A percentile compares a stretch with the other conserved stretches of the same genome.
These are phyloP conservation scores for Coemansia sp. DNA, from an alignment of 192 early-diverging fungal species.

Conservation along the genomic window DNA sequence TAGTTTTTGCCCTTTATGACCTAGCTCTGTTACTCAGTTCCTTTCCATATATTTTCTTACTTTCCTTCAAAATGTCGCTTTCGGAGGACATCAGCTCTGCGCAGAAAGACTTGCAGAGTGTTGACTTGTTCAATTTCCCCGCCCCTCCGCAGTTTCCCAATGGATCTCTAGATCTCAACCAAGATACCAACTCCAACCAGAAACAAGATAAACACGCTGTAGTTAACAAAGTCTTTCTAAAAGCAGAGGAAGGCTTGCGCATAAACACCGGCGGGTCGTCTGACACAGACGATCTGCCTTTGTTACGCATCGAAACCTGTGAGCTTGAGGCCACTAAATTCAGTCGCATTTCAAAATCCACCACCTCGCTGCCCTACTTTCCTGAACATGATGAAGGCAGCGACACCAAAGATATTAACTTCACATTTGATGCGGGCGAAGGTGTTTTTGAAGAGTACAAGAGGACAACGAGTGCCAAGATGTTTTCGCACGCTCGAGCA, in stretches of 20 bases:
- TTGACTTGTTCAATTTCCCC: conserved; percentile 38
- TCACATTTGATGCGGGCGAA: neutral
- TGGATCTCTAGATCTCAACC: neutral
- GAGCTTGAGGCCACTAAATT: neutral
- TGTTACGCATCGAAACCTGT: neutral
- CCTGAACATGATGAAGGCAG: neutral
- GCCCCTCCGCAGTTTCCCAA: conserved; percentile 19
- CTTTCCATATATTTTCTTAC: neutral
- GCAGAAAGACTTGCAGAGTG: neutral
- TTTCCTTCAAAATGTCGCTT: conserved; percentile 3
- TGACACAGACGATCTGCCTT: no score
- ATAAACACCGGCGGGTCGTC: neutral
- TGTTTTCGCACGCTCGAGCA: conserved; percentile 10
- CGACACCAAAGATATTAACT: neutral
- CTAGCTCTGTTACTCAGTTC: no score
- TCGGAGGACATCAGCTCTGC: neutral
- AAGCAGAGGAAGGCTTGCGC: neutral
- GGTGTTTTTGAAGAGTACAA: neutral
- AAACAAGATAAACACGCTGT: neutral
- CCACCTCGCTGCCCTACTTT: conserved; percentile 36
- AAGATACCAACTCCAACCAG: neutral
- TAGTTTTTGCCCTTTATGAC: no score
- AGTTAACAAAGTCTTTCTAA: no score
- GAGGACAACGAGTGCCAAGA: neutral
- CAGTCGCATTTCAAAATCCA: conserved; percentile 36